Base-by-base conservation (phyloP, 2,329 filamentous ascomycete genomes). In the Rutstroemia sp. region DNA sequence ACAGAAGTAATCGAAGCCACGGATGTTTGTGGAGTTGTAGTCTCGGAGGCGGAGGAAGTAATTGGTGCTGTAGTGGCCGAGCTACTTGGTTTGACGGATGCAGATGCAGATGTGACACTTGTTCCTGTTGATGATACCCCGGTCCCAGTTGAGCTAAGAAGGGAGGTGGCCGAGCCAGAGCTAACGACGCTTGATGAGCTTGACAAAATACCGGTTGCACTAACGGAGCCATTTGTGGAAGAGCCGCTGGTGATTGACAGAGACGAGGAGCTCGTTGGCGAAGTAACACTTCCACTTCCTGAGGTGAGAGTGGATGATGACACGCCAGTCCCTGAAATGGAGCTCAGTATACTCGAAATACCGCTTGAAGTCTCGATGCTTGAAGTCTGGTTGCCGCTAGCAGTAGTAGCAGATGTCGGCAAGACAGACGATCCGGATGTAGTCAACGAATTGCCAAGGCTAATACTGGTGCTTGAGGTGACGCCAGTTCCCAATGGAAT, bases 1-100 rank as follows among this genome's bases (percentile, higher is more conserved):
- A 48, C 14, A 16, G 55, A 21, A 10, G 55, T 52, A 5, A 54
- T 5, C 30, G 39, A 21, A 4, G 50, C 39, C n/a, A 23, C 25
- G 34, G 23, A 36, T 12, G 25, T 25, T n/a, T 58, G 56, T 7
- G 60, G 48, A n/a, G 62, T 19, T 17, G 42, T 52, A 42, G 54
- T 42, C 49, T 19, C 45, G 14, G 50, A 57, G 25, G 57, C 21
- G 27, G 47, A n/a, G 10, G 58, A 45, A 1, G 57, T 58, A 17
- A n/a, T 36, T 36, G 21, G 48, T 23, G 56, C 17, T 23, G 55
- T 34, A 21, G 47, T 36, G 16, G 19, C 53, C 8, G 50, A 48
- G 19, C 53, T 45, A 34, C 27, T 23, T 16, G 55, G 25, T 23
- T 48, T 47, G 14, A 45, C 25, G 21, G 42, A 50, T 36, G 57